These are phyloP conservation scores for Phytophthora pini DNA, from an alignment of 352 stramenopile genomes.

Conservation along the genomic window DNA sequence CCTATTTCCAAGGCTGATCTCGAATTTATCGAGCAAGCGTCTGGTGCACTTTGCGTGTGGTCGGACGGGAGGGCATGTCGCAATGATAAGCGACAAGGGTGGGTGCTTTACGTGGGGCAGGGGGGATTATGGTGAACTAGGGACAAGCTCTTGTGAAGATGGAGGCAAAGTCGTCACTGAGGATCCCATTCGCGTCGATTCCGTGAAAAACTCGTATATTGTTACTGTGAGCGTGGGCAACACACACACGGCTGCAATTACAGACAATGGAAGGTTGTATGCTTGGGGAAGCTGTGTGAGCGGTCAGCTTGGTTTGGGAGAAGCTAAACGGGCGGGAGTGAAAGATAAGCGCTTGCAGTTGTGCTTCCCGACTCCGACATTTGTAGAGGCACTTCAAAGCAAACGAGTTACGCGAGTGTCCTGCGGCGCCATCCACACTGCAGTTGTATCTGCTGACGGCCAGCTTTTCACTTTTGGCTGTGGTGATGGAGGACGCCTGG, in stretches of 20 bases:
- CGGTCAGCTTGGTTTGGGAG: constrained; percentile 70
- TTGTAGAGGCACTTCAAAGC: constrained; percentile 52
- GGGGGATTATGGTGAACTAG: constrained; percentile 67
- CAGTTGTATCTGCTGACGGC: constrained; percentile 56
- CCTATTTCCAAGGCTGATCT: constrained; percentile 53
- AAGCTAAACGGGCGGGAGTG: constrained; percentile 61
- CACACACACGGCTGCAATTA: constrained; percentile 63
- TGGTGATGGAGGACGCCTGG: constrained; percentile 90
- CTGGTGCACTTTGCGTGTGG: constrained; percentile 50
- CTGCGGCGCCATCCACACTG: constrained; percentile 90
- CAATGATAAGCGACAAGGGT: constrained; percentile 34
- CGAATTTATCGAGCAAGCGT: constrained; percentile 30
- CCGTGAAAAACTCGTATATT: constrained; percentile 22
- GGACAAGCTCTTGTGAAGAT: constrained; percentile 29
- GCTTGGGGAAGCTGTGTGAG: constrained; percentile 76
- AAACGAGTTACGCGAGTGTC: constrained; percentile 76
- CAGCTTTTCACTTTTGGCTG: constrained; percentile 90
- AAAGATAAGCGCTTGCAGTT: constrained; percentile 52
- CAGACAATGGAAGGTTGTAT: constrained; percentile 57
- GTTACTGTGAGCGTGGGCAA: constrained; percentile 64
- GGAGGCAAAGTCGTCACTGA: constrained; percentile 15
- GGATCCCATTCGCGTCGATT: constrained; percentile 12
- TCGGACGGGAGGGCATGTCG: constrained; percentile 57
- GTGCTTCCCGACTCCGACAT: constrained; percentile 72
- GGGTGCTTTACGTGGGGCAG: constrained; percentile 70